Conservation (phyloP, 2,329 filamentous ascomycete species). For the Xylariaceae sp. region DNA sequence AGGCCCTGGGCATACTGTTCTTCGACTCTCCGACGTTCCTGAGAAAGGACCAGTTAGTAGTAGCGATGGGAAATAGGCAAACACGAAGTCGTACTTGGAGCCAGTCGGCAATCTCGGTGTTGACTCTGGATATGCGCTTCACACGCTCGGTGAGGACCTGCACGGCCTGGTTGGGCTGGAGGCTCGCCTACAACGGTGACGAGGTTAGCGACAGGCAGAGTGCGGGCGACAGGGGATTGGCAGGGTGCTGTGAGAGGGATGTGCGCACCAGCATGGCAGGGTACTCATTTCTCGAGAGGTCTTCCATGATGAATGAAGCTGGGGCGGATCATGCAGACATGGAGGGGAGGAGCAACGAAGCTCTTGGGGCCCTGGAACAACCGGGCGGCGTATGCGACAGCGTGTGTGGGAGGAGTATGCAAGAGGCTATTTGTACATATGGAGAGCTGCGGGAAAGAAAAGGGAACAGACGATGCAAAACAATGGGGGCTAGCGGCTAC, state of each 20-base stretch:
- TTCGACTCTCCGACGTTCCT: slow-evolving; percentile 92
- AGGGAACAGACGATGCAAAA: slow-evolving; percentile 1
- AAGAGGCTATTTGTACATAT: slow-evolving; percentile 15
- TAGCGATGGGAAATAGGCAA: background rate
- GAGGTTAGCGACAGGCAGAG: slow-evolving; percentile 17
- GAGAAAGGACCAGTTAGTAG: slow-evolving; percentile 15
- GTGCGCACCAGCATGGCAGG: slow-evolving; percentile 83
- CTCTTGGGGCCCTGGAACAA: slow-evolving; percentile 19
- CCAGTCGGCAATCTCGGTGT: slow-evolving; percentile 93
- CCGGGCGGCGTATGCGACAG: slow-evolving; percentile 1
- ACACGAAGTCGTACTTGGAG: slow-evolving; percentile 64
- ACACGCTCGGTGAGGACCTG: slow-evolving; percentile 81
- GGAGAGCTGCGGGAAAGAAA: slow-evolving; percentile 3
- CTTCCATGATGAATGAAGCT: slow-evolving; percentile 54
- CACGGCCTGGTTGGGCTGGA: slow-evolving; percentile 80
- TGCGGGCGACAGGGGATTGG: background rate
- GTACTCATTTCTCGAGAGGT: slow-evolving; percentile 83
- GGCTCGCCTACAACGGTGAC: slow-evolving; percentile 56
- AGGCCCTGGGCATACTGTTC: slow-evolving; percentile 82
- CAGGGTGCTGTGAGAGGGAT: too few species aligned
- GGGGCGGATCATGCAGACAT: slow-evolving; percentile 31
- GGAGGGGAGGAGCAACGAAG: slow-evolving; percentile 23
- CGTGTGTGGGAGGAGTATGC: slow-evolving; percentile 10
- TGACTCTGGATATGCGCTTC: slow-evolving; percentile 79
- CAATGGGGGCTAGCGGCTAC: too few species aligned